Conservation (phyloP, 2,329 filamentous ascomycete genomes). For the Westerdykella ornata region DNA sequence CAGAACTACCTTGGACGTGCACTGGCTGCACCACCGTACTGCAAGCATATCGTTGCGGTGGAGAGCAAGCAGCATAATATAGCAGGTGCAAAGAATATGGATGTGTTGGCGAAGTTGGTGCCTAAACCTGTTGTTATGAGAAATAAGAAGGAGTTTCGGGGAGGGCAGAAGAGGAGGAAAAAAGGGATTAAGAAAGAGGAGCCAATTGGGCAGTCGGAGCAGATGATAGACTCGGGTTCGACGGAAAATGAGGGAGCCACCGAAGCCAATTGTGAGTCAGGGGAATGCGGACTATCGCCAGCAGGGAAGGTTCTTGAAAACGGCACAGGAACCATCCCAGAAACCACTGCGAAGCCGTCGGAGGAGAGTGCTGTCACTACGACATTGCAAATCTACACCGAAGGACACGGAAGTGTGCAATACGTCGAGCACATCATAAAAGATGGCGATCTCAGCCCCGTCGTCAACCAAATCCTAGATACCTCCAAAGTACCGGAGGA, state of each 20-base stretch:
- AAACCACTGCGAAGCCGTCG: background rate
- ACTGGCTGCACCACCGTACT: constrained; percentile 77
- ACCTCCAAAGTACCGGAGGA: constrained; percentile 26
- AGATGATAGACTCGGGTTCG: background rate
- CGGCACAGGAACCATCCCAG: background rate
- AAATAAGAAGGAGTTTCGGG: constrained; percentile 73
- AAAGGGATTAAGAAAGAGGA: constrained; percentile 13
- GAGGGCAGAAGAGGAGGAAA: constrained; percentile 43
- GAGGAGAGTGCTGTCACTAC: constrained; percentile 20
- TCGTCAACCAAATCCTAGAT: constrained; percentile 57
- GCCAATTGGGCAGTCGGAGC: constrained; percentile 1
- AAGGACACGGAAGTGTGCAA: constrained; percentile 64
- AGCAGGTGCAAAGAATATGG: constrained; percentile 72
- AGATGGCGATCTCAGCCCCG: constrained; percentile 62
- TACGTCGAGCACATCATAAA: constrained; percentile 71
- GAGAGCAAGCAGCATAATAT: constrained; percentile 86
- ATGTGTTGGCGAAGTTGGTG: constrained; percentile 71
- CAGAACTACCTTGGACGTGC: constrained; percentile 93
- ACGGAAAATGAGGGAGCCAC: background rate
- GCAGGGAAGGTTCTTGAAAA: background rate
- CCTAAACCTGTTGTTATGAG: constrained; percentile 66
- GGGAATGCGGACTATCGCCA: background rate
- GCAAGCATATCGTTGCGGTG: constrained; percentile 80
- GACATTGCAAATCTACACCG: constrained; percentile 41
- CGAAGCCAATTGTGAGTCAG: background rate